Evolutionary conservation across 2,329 filamentous ascomycete genomes (phyloP).

Genomic region (Neopestalotiopsis rosae): DNA sequence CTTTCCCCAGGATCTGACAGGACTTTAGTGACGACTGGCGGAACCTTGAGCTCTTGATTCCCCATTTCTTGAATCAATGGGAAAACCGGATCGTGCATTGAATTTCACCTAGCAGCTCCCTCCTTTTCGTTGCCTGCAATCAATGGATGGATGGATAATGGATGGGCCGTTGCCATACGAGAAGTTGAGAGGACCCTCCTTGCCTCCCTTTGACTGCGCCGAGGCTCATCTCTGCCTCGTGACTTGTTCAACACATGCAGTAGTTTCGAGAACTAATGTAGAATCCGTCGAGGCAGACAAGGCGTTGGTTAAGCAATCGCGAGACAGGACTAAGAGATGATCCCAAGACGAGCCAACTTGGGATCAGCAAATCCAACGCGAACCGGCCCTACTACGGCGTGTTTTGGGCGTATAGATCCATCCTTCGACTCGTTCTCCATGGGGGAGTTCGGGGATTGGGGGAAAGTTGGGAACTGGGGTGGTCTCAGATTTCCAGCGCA

Average conservation of each 20-base stretch:
- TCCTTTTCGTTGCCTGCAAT: background rate
- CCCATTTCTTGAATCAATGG: background rate
- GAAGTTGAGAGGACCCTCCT: background rate
- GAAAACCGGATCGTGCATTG: no score
- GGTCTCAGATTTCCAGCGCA: background rate
- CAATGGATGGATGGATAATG: background rate
- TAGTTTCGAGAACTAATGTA: background rate
- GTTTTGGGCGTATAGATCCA: background rate
- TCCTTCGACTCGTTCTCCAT: conserved; percentile 1
- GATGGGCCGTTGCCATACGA: background rate
- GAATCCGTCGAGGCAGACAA: background rate
- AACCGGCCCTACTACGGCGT: background rate
- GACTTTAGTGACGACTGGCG: background rate
- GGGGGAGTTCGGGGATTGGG: background rate
- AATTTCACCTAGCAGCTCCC: background rate
- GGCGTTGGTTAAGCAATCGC: background rate
- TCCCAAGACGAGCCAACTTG: background rate
- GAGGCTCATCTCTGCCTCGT: background rate
- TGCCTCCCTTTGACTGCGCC: background rate
- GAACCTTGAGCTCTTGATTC: background rate
- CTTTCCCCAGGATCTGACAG: background rate
- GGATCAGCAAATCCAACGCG: background rate
- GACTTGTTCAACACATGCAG: background rate
- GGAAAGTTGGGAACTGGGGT: background rate
- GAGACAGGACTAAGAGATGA: background rate